phyloP scores from a whole-genome alignment of 73 alveolate genomes.

The Uronychia binucleata region DNA sequence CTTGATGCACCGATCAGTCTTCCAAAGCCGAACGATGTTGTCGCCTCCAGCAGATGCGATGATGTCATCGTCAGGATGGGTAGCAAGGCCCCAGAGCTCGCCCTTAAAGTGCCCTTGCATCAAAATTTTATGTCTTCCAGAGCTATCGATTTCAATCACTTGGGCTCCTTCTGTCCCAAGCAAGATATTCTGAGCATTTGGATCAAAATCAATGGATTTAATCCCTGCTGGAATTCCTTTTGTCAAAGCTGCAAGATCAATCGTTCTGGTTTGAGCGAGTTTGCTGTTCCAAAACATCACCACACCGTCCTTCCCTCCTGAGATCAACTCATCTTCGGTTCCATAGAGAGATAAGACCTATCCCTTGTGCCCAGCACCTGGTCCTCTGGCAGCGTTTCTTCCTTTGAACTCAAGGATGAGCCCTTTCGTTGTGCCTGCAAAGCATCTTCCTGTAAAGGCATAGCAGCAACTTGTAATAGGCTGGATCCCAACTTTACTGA shows the following conservation, averaged over 20 bases:
- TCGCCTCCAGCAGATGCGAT: slow-evolving; percentile 98
- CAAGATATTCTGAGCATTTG: slow-evolving; percentile 66
- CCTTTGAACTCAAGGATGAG: slow-evolving; percentile 73
- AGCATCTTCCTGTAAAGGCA: slow-evolving; percentile 31
- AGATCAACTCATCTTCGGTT: slow-evolving; percentile 70
- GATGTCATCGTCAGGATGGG: slow-evolving; percentile 83
- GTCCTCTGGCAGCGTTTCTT: slow-evolving; percentile 65
- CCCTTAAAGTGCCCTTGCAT: slow-evolving; percentile 97
- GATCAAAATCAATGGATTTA: slow-evolving; percentile 82
- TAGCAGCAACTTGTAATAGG: slow-evolving; percentile 36
- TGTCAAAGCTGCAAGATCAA: slow-evolving; percentile 69
- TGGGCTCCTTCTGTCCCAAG: slow-evolving; percentile 97
- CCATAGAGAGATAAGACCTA: slow-evolving; percentile 66
- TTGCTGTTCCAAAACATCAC: slow-evolving; percentile 78
- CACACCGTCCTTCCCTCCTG: slow-evolving; percentile 97
- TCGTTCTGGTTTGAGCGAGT: slow-evolving; percentile 37
- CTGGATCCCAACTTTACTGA: slow-evolving; percentile 69
- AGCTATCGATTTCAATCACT: slow-evolving; percentile 77
- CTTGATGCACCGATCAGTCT: slow-evolving; percentile 71
- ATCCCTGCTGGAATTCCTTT: slow-evolving; percentile 83
- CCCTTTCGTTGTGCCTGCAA: slow-evolving; percentile 83
- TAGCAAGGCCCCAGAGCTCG: slow-evolving; percentile 97
- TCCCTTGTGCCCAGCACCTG: slow-evolving; percentile 74
- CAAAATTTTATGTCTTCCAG: slow-evolving; percentile 58
- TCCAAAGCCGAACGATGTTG: slow-evolving; percentile 95